These are phyloP conservation scores for Canavalia ensiformis DNA, from an alignment of 306 rosid species.

Conservation along the genomic window DNA sequence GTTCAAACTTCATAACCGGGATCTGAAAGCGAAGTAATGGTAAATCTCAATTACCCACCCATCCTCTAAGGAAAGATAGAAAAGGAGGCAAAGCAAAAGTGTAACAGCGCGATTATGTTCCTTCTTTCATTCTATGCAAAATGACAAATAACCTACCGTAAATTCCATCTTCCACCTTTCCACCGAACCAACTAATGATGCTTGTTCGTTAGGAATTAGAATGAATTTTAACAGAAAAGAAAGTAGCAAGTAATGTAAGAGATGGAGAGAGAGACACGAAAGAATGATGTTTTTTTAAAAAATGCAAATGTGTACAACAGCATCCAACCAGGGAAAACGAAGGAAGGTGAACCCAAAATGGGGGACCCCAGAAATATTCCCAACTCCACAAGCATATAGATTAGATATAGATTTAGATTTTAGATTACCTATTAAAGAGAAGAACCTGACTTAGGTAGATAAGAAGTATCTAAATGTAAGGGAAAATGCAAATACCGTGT, in stretches of 20 bases:
- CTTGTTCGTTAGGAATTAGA: background rate
- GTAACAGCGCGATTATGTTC: background rate
- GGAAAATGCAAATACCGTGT: background rate
- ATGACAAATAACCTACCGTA: background rate
- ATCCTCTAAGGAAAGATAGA: background rate
- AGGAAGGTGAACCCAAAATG: slow-evolving; percentile 41
- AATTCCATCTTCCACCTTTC: slow-evolving; percentile 25
- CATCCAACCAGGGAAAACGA: slow-evolving; percentile 10
- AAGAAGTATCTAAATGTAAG: too few relatives aligned
- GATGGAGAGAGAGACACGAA: slow-evolving; percentile 5
- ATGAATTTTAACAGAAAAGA: background rate
- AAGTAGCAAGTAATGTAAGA: slow-evolving; percentile 13
- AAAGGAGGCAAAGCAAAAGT: slow-evolving; percentile 11
- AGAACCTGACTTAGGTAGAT: background rate
- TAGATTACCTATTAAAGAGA: background rate
- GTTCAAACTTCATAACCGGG: background rate
- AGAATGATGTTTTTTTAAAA: background rate
- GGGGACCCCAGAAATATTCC: slow-evolving; percentile 40
- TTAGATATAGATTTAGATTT: too few relatives aligned
- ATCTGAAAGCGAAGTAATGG: background rate
- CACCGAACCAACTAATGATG: background rate
- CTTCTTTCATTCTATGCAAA: slow-evolving; percentile 15
- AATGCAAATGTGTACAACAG: background rate
- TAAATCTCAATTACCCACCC: background rate
- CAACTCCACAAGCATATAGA: background rate